Percentiles rank a stretch among this genome's conserved stretches.
These are phyloP conservation scores for Catharanthus roseus DNA, from an alignment of 257 asterid genomes.

Conservation along the genomic window DNA sequence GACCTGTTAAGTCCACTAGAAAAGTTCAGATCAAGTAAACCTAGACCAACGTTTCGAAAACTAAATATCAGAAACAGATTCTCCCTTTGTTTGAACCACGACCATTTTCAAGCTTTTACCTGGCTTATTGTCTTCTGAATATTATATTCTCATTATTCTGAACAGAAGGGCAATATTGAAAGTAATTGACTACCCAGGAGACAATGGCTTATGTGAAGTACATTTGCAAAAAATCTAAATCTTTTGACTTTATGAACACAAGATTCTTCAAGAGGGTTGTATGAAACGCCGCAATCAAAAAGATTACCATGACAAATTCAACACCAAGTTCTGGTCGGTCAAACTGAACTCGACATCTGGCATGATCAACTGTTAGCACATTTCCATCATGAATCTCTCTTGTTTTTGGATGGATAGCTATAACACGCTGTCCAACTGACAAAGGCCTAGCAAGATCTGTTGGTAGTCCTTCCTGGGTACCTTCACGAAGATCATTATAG, in stretches of 20 bases:
- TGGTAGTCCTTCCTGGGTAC: slow-evolving; percentile 77
- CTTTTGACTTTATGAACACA: not conserved
- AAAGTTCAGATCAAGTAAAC: not conserved
- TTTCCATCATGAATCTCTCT: slow-evolving; percentile 88
- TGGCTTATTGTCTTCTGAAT: not conserved
- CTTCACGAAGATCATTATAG: slow-evolving; percentile 81
- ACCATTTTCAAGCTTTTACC: not conserved
- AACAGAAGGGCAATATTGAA: not conserved
- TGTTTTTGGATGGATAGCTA: slow-evolving; percentile 92
- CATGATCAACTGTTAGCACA: slow-evolving; percentile 81
- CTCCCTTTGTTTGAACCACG: not conserved
- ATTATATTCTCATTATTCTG: not conserved
- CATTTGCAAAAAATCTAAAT: no score
- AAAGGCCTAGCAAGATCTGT: slow-evolving; percentile 90
- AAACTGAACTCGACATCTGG: slow-evolving; percentile 84
- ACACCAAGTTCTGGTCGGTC: slow-evolving; percentile 91
- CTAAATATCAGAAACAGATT: not conserved
- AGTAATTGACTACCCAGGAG: not conserved
- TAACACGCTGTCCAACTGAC: slow-evolving; percentile 91
- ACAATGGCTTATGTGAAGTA: not conserved
- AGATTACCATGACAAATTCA: slow-evolving; percentile 81
- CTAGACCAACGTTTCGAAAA: not conserved
- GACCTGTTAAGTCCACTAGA: not conserved
- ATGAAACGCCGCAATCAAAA: not conserved
- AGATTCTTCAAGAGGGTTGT: not conserved